Percentiles rank a stretch among this genome's conserved stretches.
These are phyloP conservation scores for Isoetes taiwanensis DNA, from an alignment of 75 land plant genomes.

Conservation along the genomic window DNA sequence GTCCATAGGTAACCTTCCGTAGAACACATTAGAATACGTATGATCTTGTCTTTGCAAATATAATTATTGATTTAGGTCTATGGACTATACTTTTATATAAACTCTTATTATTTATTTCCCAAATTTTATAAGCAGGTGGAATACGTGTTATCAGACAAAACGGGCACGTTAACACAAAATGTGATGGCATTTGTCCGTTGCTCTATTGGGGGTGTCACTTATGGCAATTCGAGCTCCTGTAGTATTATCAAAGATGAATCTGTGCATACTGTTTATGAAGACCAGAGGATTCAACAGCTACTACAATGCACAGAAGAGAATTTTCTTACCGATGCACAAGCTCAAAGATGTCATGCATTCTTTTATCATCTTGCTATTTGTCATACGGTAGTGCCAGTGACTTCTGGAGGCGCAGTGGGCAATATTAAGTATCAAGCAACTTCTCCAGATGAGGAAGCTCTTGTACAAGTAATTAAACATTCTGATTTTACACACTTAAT, in stretches of 20 bases:
- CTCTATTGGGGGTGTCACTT: conserved; percentile 25
- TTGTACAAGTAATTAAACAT: conserved; percentile 16
- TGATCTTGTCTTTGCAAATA: no score
- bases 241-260: background rate
- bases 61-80: no score
- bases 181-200: conserved; percentile 31
- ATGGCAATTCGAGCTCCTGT: conserved; percentile 9
- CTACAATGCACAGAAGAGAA: background rate
- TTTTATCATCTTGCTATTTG: conserved; percentile 25
- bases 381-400: conserved; percentile 15
- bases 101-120: background rate
- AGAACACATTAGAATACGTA: no score
- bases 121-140: conserved; percentile 16
- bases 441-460: conserved; percentile 39
- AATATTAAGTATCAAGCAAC: conserved; percentile 17
- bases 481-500: background rate
- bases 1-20: no score
- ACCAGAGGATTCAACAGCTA: conserved; percentile 7
- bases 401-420: conserved; percentile 3
- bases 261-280: conserved; percentile 16
- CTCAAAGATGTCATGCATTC: conserved; percentile 14
- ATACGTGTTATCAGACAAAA: conserved; percentile 25
- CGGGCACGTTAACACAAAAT: conserved; percentile 31
- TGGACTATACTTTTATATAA: background rate
- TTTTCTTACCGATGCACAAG: conserved; percentile 7